A percentile compares a stretch with the other conserved stretches of the same genome.
These are phyloP conservation scores for Eimeria maxima DNA, from an alignment of 169 alveolate species.

Conservation along the genomic window DNA sequence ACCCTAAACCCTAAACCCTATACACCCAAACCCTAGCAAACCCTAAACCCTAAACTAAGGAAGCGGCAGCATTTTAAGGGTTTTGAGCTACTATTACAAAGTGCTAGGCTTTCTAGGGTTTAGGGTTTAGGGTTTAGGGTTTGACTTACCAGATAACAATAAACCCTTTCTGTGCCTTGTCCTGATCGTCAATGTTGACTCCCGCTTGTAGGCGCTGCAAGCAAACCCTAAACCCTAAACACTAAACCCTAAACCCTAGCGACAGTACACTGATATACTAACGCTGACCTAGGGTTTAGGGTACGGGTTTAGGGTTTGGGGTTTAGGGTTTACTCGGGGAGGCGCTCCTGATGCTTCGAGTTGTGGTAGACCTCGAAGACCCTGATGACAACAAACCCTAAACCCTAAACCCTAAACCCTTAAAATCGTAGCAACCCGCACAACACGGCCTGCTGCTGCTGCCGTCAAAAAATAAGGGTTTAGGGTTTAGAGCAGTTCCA, in stretches of 20 bases:
- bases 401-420: conserved; percentile 50
- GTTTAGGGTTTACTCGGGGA: conserved; percentile 4
- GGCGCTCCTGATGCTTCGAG: conserved; percentile 1
- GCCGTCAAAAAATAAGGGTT: not conserved
- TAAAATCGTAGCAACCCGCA: not conserved
- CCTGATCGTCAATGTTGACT: conserved; percentile 38
- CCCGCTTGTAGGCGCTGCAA: conserved; percentile 57
- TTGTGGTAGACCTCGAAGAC: not conserved
- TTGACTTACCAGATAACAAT: not conserved
- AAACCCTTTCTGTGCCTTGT: conserved; percentile 52
- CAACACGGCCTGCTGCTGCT: not conserved
- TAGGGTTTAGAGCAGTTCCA: not conserved
- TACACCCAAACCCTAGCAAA: not conserved
- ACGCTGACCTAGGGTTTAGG: not conserved
- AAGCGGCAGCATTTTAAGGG: not conserved
- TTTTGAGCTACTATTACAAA: not conserved
- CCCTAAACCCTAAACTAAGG: not conserved
- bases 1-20: conserved; percentile 43
- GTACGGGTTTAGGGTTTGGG: not conserved
- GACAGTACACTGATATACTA: not conserved
- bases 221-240: conserved; percentile 33
- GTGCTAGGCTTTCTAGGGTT: not conserved
- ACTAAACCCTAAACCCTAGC: conserved; percentile 4
- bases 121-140: conserved; percentile 9
- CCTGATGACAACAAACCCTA: conserved; percentile 27